phyloP scores from a whole-genome alignment of 2,329 filamentous ascomycete genomes.

The Pseudogymnoascus sp. region DNA sequence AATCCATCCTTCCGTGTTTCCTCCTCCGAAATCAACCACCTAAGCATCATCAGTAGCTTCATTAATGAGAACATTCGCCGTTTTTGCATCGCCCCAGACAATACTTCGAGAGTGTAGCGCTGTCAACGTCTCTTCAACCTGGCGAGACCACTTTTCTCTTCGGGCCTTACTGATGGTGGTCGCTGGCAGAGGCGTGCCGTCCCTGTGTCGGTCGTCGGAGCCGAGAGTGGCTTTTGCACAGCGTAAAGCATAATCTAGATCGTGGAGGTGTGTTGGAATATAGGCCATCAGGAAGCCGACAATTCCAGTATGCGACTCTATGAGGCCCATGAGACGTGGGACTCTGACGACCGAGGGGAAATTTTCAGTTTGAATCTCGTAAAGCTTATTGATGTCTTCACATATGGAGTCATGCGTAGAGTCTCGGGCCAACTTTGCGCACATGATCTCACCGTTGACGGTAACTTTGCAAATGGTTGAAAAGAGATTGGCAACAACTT shows the following conservation, averaged over 20 bases:
- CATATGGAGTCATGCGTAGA: background rate
- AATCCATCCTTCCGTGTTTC: constrained; percentile 14
- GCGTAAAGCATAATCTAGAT: background rate
- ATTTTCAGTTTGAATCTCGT: background rate
- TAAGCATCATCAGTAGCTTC: constrained; percentile 9
- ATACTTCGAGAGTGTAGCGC: background rate
- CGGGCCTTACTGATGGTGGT: background rate
- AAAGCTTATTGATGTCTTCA: background rate
- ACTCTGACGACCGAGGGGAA: background rate
- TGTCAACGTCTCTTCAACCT: background rate
- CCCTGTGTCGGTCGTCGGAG: background rate
- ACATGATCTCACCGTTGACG: background rate
- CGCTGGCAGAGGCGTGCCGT: background rate
- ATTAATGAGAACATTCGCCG: background rate
- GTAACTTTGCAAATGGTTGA: background rate
- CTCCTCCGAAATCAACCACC: constrained; percentile 14
- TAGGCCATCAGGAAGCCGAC: background rate
- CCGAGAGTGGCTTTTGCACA: background rate
- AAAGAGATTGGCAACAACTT: background rate
- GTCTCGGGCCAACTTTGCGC: background rate
- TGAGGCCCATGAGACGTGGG: background rate
- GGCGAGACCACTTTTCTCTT: background rate
- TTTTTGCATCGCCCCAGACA: background rate
- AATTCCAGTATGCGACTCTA: background rate
- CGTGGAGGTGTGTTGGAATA: background rate